Percentiles rank a stretch among this genome's conserved stretches.
Evolutionary conservation across 1,139 yeast species (phyloP).

Genomic region (Candida anutae): DNA sequence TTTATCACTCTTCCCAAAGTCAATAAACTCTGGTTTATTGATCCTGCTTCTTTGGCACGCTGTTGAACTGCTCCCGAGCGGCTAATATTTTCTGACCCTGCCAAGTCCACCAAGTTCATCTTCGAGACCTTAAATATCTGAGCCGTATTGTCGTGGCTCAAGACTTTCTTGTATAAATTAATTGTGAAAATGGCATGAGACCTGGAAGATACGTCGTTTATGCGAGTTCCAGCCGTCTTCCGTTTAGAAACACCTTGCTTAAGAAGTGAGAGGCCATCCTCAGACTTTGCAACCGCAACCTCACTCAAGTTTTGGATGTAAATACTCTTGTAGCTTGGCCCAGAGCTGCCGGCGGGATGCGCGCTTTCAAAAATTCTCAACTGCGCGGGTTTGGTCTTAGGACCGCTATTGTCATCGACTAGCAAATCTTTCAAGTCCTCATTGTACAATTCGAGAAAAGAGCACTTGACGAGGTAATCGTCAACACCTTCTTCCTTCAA

Average conservation of each 20-base stretch:
- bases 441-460: constrained; percentile 67
- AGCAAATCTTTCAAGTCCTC: constrained; percentile 64
- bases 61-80: constrained; percentile 74
- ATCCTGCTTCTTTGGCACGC: constrained; percentile 83
- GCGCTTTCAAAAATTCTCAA: constrained; percentile 43
- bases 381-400: constrained; percentile 14
- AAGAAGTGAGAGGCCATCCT: constrained; percentile 46
- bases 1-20: constrained; percentile 83
- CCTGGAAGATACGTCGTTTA: constrained; percentile 63
- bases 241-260: constrained; percentile 50
- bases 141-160: constrained; percentile 21
- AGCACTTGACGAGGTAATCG: constrained; percentile 59
- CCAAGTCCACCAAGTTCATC: constrained; percentile 77
- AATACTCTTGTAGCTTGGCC: too few species aligned
- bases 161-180: constrained; percentile 41
- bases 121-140: constrained; percentile 47
- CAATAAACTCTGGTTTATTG: constrained; percentile 74
- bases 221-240: constrained; percentile 61
- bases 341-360: constrained; percentile 1
- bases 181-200: constrained; percentile 70
- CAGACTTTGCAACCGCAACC: constrained; percentile 42
- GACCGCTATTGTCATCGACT: constrained; percentile 20
- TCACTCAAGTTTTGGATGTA: constrained; percentile 52
- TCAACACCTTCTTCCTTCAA: constrained; percentile 6
- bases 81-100: constrained; percentile 79